A percentile compares a stretch with the other conserved stretches of the same genome.
phyloP scores from a whole-genome alignment of 1,284 basidiomycete species.

The Butyriboletus appendiculatus region DNA sequence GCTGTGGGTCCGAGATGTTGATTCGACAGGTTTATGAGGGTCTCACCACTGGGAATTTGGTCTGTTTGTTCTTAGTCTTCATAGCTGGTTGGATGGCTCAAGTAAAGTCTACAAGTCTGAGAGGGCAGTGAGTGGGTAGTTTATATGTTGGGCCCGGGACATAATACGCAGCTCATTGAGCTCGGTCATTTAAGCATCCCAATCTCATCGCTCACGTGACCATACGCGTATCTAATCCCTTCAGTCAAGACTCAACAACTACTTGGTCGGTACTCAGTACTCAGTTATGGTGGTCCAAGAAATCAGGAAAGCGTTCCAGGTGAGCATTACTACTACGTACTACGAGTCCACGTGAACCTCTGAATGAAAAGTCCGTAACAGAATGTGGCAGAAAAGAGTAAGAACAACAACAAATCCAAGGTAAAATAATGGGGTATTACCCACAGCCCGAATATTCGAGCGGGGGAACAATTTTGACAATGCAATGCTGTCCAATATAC shows the following conservation, averaged over 20 bases:
- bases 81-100: conserved; percentile 36
- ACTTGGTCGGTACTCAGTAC: neutral
- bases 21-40: conserved; percentile 12
- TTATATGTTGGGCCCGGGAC: conserved; percentile 2
- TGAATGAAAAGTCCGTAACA: neutral
- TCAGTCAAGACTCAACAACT: neutral
- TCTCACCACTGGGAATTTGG: conserved; percentile 78
- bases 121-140: neutral
- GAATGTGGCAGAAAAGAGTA: neutral
- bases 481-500: neutral
- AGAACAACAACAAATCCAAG: neutral
- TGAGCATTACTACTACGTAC: neutral
- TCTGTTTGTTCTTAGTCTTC: conserved; percentile 86
- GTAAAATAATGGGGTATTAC: neutral
- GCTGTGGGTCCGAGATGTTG: neutral
- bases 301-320: no score
- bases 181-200: neutral
- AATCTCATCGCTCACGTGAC: conserved; percentile 31
- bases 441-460: neutral
- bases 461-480: neutral
- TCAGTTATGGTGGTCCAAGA: neutral
- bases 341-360: neutral
- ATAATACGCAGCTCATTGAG: conserved; percentile 15
- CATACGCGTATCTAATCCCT: neutral
- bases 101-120: neutral